Percentiles rank a stretch among this genome's conserved stretches.
phyloP scores from a whole-genome alignment of 2,329 filamentous ascomycete species.

The Davidsoniella neocaledoniae region DNA sequence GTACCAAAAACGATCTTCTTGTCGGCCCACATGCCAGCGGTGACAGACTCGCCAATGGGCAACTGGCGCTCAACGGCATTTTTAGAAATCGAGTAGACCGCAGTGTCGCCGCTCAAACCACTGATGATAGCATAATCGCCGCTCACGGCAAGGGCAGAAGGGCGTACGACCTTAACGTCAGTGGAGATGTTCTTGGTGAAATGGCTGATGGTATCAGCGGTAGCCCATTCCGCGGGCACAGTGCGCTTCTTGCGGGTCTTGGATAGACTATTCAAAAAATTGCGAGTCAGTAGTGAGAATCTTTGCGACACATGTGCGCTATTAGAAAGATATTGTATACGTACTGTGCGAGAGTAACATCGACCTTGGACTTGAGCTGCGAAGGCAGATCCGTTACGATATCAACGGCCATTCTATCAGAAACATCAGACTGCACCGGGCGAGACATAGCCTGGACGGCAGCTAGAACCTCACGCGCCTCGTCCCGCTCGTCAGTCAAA shows the following conservation, averaged over 20 bases:
- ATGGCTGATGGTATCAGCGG: constrained; percentile 47
- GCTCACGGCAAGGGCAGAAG: constrained; percentile 32
- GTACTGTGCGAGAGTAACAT: constrained; percentile 65
- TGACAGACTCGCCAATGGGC: constrained; percentile 50
- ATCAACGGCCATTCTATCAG: constrained; percentile 89
- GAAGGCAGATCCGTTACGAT: constrained; percentile 54
- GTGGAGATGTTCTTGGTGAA: constrained; percentile 30
- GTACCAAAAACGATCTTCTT: constrained; percentile 57
- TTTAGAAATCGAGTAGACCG: constrained; percentile 56
- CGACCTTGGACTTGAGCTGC: constrained; percentile 53
- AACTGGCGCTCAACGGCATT: constrained; percentile 52
- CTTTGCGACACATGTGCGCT: background rate
- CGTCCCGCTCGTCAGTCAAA: constrained; percentile 78
- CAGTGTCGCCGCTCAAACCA: constrained; percentile 56
- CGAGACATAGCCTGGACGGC: constrained; percentile 41
- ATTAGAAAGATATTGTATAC: constrained; percentile 19
- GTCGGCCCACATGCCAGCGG: constrained; percentile 46
- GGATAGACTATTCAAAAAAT: constrained; percentile 43
- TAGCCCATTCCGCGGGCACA: constrained; percentile 72
- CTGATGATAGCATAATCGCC: constrained; percentile 56
- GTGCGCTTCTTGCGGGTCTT: constrained; percentile 81
- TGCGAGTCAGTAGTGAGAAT: background rate
- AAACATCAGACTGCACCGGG: constrained; percentile 27
- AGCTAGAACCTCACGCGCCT: constrained; percentile 75
- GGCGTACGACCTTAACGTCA: constrained; percentile 29